Conservation (phyloP, 306 rosid genomes). For the Castanea crenata region DNA sequence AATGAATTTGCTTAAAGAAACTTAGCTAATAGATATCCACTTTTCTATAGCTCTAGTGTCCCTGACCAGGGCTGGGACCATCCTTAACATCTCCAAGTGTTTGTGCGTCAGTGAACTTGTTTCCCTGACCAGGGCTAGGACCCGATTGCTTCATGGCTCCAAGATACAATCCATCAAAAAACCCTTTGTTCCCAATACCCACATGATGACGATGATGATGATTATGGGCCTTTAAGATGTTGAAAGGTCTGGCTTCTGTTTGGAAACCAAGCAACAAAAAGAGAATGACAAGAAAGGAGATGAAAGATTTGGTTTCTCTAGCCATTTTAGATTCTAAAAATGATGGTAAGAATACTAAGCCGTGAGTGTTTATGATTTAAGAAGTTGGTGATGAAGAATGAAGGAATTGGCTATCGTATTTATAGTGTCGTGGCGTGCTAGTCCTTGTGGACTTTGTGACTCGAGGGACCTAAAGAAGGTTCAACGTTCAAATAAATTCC, state of each 20-base stretch:
- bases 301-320: neutral
- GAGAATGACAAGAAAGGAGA: neutral
- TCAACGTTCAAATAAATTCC: constrained; percentile 5
- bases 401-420: too few relatives aligned
- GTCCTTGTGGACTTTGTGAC: neutral
- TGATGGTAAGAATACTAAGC: neutral
- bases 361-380: too few relatives aligned
- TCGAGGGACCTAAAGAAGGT: neutral
- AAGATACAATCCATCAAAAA: neutral
- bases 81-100: too few relatives aligned
- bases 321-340: neutral
- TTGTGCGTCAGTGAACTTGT: neutral
- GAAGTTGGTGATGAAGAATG: too few relatives aligned
- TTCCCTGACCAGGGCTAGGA: constrained; percentile 7
- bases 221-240: neutral
- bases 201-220: neutral
- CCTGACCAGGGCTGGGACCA: neutral
- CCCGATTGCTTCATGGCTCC: constrained; percentile 16
- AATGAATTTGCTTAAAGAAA: too few relatives aligned
- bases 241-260: constrained; percentile 21
- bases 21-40: too few relatives aligned
- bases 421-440: neutral
- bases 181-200: neutral
- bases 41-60: constrained; percentile 13
- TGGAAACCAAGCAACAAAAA: neutral